Base-by-base conservation (phyloP, 2,329 filamentous ascomycete species). In the Xylariaceae sp. region DNA sequence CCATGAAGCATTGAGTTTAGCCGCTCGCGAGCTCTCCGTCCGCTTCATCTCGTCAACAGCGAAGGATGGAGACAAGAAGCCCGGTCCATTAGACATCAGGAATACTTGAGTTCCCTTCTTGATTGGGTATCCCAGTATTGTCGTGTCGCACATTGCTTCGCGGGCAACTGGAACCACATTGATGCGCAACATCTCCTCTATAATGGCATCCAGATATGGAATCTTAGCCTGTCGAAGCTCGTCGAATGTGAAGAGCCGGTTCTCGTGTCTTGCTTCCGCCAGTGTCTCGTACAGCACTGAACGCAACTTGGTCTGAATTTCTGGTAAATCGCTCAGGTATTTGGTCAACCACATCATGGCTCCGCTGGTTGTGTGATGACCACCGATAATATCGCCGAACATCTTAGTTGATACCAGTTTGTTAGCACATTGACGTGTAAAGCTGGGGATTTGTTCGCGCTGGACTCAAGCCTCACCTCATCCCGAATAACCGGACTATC, bases 121-220 rank as follows among this genome's bases (percentile, higher is more conserved):
- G 1, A 61, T 37, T 4, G 5, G 55, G 13, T 35, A 17, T 2
- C 59, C 55, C 2, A 58, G 18, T 1, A 61, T 45, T 2, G n/a
- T 23, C 2, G 55, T 58, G n/a, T 61, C 55, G 5, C n/a, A 6
- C 1, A 35, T 37, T 1, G 59, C 35, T 34, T 55, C 55, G 15
- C 59, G 51, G 4, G 45, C 15, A 1, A 61, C 45, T 1, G 47
- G 42, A 2, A 53, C 49, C 2, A 37, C 23, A 6, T 30, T 53
- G 0, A 57, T 17, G 5, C 61, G 50, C 1, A 62, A 30, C 2
- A 45, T 54, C 42, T 65, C 63, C n/a, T 62, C 56, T 6, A 63
- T 60, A 1, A 61, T 47, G 5, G 53, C 63, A 30, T 63, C 59
- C 6, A 65, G 59, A 15, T 63, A 60, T 1, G 59, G 61, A 2